Base-by-base conservation (phyloP, 2,329 filamentous ascomycete genomes). In the Ambrosiella xylebori region DNA sequence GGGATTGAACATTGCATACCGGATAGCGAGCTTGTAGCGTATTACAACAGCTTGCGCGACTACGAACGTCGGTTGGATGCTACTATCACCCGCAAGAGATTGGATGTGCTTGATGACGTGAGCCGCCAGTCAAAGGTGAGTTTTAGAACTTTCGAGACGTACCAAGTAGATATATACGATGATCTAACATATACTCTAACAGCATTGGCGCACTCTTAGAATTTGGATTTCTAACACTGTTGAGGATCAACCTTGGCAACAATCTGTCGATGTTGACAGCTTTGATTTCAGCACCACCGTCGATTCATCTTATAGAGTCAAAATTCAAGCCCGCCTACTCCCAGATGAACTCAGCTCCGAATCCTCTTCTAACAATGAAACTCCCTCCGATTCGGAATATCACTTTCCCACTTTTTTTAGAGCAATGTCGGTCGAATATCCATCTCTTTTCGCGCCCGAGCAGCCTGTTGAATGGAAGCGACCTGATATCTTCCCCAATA, bases 151-250 rank as follows among this genome's bases (percentile, higher is more conserved):
- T n/a, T 8, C 13, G 13, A 54, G 36, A 37, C 3, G 40, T 47
- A 5, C 19, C 19, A 13, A 15, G 44, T 13, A 17, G 19, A n/a
- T 47, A 27, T 7, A 50, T 13, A 38, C 41, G 9, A 19, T 17
- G 8, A 13, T 9, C 15, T n/a, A n/a, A 37, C 13, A 8, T 45
- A 37, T 36, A 40, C 47, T 39, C 11, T 36, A 39, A 27, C 54
- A 61, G 58, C 59, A 56, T 40, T 44, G 52, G 53, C 62, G 65
- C 41, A 95, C 88, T 2, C 76, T 98, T 70, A 85, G 91, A 62
- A 80, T 98, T 62, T 97, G 89, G 89, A 84, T 98, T 65, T 90
- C 83, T 65, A 98, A 98, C 70, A 95, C 89, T 1, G 88, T 85
- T 39, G 88, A 96, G 69, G 88, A 93, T 66, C 93, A 98, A 71